A percentile compares a stretch with the other conserved stretches of the same genome.
Evolutionary conservation across 202 grass and related monocot species (phyloP).

Genomic region (Setaria italica): DNA sequence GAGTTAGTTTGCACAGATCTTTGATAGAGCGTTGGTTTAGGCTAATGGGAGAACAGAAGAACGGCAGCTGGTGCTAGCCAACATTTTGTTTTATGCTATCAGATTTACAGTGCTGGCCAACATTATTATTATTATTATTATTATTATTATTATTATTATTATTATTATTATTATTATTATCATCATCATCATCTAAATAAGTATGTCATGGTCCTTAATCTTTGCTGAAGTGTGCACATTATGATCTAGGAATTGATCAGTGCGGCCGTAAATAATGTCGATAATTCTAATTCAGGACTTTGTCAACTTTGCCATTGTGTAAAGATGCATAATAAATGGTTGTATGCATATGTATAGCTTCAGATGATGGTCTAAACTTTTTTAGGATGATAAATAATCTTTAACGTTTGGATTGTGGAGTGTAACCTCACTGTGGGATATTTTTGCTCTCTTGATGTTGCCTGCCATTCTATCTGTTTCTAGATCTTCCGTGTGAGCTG

Average conservation of each 20-base stretch:
- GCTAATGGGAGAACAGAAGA: not conserved
- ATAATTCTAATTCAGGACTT: not conserved
- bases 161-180: not conserved
- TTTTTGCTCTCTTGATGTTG: not conserved
- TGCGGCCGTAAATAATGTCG: not conserved
- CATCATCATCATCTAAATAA: not conserved
- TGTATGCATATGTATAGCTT: not conserved
- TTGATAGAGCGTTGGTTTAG: not conserved
- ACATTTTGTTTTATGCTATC: not conserved
- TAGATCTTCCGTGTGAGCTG: not conserved
- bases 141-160: not conserved
- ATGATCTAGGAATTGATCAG: not conserved
- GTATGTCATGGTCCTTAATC: not conserved
- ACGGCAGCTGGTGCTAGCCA: not conserved
- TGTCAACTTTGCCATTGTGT: not conserved
- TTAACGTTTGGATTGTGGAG: not conserved
- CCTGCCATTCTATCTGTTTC: slow-evolving; percentile 9
- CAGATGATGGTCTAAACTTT: not conserved
- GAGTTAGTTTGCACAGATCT: not conserved
- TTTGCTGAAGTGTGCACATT: not conserved
- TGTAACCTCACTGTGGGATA: not conserved
- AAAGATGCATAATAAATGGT: not conserved
- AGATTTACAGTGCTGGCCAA: not conserved
- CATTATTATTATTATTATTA: not conserved
- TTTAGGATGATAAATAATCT: not conserved